Conservation (phyloP, 2,329 filamentous ascomycete species). For the Nigrospora sphaerica region DNA sequence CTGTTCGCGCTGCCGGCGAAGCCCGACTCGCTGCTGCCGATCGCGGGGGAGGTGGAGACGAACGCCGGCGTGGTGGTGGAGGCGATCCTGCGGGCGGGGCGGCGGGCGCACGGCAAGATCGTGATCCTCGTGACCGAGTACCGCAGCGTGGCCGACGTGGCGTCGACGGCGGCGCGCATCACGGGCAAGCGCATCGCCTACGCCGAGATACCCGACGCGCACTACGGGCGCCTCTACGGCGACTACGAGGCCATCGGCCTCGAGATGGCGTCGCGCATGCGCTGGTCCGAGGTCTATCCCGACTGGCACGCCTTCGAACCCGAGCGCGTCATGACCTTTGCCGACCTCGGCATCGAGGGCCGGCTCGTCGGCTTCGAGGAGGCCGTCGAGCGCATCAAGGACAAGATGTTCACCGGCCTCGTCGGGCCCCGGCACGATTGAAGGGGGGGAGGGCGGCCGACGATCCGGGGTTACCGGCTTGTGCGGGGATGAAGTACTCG, state of each 20-base stretch:
- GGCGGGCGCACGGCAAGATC: conserved; percentile 2
- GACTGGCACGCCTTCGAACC: conserved; percentile 4
- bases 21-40: conserved; percentile 4
- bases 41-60: conserved; percentile 3
- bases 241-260: conserved; percentile 2
- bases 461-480: too few species aligned
- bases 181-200: conserved; percentile 4
- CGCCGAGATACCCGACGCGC: conserved; percentile 2
- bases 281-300: conserved; percentile 8
- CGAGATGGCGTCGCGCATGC: conserved; percentile 4
- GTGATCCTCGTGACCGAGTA: conserved; percentile 5
- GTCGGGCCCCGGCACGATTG: too few species aligned
- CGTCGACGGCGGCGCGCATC: not conserved
- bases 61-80: conserved; percentile 5
- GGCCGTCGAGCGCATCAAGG: not conserved
- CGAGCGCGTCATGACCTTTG: not conserved
- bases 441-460: too few species aligned
- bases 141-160: not conserved
- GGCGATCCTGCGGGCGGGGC: conserved; percentile 4
- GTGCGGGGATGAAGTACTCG: too few species aligned
- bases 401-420: not conserved
- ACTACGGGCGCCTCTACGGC: conserved; percentile 2
- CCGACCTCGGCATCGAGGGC: not conserved
- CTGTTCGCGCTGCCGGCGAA: conserved; percentile 2
- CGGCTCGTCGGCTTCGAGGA: conserved; percentile 1